phyloP scores from a whole-genome alignment of 139 green algal genomes.

The Chlorella sp. region DNA sequence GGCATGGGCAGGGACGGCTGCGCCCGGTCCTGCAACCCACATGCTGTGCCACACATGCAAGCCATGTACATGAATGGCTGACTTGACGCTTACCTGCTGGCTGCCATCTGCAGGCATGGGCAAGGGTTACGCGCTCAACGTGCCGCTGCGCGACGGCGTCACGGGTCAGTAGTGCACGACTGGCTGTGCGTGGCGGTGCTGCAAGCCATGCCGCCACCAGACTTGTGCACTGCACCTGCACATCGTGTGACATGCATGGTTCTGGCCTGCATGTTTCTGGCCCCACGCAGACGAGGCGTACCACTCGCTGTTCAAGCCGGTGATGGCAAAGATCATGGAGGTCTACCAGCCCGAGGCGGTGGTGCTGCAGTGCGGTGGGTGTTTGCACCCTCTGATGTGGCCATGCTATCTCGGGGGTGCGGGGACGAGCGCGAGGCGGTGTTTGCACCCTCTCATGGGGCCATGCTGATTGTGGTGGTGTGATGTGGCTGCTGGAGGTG shows the following conservation, averaged over 20 bases:
- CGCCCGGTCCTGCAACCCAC: too few relatives aligned
- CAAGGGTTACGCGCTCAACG: slow-evolving; percentile 58
- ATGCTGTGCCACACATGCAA: not conserved
- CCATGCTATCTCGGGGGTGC: too few relatives aligned
- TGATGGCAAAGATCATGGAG: slow-evolving; percentile 83
- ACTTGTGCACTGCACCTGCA: not conserved
- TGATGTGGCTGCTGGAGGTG: too few relatives aligned
- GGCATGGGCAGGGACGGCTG: too few relatives aligned
- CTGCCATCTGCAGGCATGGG: slow-evolving; percentile 31
- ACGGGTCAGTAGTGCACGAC: slow-evolving; percentile 74
- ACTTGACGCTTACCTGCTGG: not conserved
- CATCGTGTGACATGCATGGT: not conserved
- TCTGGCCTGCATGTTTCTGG: not conserved
- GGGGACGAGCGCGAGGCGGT: too few relatives aligned
- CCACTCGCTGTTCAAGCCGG: slow-evolving; percentile 79
- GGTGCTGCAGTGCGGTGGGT: slow-evolving; percentile 77
- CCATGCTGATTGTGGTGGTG: too few relatives aligned
- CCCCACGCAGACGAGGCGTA: slow-evolving; percentile 69
- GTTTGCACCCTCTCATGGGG: too few relatives aligned
- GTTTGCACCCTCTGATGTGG: too few relatives aligned
- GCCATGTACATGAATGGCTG: not conserved
- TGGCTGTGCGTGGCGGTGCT: not conserved
- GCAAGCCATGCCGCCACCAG: too few relatives aligned
- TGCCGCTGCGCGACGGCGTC: slow-evolving; percentile 86
- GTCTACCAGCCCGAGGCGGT: slow-evolving; percentile 89